phyloP scores from a whole-genome alignment of 192 early-diverging fungal genomes.

The Entomortierella parvispora region DNA sequence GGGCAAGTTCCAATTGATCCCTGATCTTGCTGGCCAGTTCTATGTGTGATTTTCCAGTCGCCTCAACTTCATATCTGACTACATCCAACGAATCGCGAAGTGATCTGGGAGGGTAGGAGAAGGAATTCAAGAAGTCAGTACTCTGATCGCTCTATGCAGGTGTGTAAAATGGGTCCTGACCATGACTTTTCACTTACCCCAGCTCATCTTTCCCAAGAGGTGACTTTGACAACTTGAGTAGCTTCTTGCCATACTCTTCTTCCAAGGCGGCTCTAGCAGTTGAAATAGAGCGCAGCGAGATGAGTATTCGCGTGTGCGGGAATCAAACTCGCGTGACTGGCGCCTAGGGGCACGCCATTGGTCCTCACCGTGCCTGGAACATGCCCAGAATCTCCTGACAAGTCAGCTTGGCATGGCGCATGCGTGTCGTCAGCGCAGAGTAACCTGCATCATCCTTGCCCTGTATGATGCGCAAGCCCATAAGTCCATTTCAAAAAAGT shows the following conservation, averaged over 20 bases:
- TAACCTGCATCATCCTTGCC: slow-evolving; percentile 77
- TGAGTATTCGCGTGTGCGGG: no score
- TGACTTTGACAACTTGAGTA: slow-evolving; percentile 67
- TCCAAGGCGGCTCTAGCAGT: slow-evolving; percentile 66
- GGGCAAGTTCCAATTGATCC: slow-evolving; percentile 65
- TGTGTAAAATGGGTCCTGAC: not conserved
- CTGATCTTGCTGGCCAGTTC: slow-evolving; percentile 72
- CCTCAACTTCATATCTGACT: slow-evolving; percentile 69
- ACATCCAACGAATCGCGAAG: slow-evolving; percentile 66
- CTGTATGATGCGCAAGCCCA: slow-evolving; percentile 36
- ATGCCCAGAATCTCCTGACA: slow-evolving; percentile 73
- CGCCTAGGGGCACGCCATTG: no score
- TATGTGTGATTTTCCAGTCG: slow-evolving; percentile 68
- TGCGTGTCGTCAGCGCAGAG: slow-evolving; percentile 69
- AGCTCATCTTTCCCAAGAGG: slow-evolving; percentile 75
- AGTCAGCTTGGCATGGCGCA: slow-evolving; percentile 75
- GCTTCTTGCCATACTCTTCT: slow-evolving; percentile 76
- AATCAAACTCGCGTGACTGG: no score
- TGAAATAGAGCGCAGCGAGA: no score
- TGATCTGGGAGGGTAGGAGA: slow-evolving; percentile 48
- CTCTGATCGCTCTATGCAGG: not conserved
- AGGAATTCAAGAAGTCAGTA: not conserved
- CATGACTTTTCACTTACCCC: slow-evolving; percentile 53
- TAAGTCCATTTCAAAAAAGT: not conserved
- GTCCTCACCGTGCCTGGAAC: slow-evolving; percentile 63